A percentile compares a stretch with the other conserved stretches of the same genome.
Conservation (phyloP, 225 moss, liverwort and hornwort genomes). For the Anthoceros angustus region DNA sequence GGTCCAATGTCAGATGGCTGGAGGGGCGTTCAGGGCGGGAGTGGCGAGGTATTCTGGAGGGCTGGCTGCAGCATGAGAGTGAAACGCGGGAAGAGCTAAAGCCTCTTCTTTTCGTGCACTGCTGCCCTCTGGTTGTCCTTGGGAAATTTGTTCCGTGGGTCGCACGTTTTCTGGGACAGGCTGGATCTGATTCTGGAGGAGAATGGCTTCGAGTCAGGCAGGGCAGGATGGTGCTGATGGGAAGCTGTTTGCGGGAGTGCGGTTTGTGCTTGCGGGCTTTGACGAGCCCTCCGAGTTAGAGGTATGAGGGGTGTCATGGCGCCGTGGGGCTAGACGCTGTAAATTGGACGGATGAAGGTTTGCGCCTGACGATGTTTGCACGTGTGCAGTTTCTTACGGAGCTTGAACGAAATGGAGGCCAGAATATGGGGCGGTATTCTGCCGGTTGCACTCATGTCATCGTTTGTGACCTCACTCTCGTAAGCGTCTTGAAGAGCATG, state of each 20-base stretch:
- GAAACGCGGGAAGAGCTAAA: no score
- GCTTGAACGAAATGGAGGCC: slow-evolving; percentile 15
- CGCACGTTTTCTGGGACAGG: no score
- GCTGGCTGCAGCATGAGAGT: no score
- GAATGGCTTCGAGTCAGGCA: no score
- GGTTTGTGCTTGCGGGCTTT: slow-evolving; percentile 4
- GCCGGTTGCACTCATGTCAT: slow-evolving; percentile 28
- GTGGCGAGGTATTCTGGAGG: no score
- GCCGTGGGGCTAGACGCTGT: background rate
- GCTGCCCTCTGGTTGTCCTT: no score
- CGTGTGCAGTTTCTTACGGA: slow-evolving; percentile 14
- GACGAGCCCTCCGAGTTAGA: background rate
- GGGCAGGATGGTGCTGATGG: no score
- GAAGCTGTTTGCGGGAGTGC: background rate
- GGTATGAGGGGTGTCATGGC: background rate
- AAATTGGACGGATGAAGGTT: background rate
- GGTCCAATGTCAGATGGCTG: no score
- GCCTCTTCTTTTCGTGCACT: no score
- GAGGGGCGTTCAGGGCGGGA: no score
- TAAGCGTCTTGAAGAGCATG: slow-evolving; percentile 3
- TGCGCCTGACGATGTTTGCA: background rate
- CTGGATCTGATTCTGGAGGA: no score
- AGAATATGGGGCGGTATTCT: slow-evolving; percentile 13
- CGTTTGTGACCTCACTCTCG: slow-evolving; percentile 17
- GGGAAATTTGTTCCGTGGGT: no score